phyloP scores from a whole-genome alignment of 768 basidiomycete species.

The Leucosporidium yakuticum region DNA sequence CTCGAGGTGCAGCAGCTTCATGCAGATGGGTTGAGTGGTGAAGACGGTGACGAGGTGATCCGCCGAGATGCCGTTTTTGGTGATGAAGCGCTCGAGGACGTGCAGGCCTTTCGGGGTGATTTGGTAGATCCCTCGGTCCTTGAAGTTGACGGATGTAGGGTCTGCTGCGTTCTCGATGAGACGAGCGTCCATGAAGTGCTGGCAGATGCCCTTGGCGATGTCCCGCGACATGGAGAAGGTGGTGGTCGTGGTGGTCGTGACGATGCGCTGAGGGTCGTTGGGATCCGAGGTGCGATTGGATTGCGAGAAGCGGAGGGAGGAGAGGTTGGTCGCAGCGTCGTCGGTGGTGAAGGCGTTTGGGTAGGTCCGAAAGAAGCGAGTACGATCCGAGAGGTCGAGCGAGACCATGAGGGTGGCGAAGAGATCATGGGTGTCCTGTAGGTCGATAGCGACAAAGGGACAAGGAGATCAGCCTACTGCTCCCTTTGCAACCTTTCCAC shows the following conservation, averaged over 20 bases:
- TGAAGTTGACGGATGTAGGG: slow-evolving; percentile 80
- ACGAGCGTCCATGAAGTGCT: slow-evolving; percentile 99
- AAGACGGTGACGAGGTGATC: slow-evolving; percentile 88
- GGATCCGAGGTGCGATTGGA: slow-evolving; percentile 98
- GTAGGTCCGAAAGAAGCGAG: slow-evolving; percentile 93
- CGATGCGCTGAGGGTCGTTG: slow-evolving; percentile 91
- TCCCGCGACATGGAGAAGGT: slow-evolving; percentile 99
- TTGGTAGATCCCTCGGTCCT: slow-evolving; percentile 92
- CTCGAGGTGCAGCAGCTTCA: slow-evolving; percentile 95
- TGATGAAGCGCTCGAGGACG: slow-evolving; percentile 98
- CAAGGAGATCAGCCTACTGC: background rate
- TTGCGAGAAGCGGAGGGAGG: slow-evolving; percentile 96
- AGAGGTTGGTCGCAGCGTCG: slow-evolving; percentile 86
- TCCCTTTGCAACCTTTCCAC: background rate
- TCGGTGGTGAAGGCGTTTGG: slow-evolving; percentile 90
- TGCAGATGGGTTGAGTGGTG: slow-evolving; percentile 85
- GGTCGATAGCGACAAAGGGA: background rate
- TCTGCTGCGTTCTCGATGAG: slow-evolving; percentile 95
- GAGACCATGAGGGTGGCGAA: slow-evolving; percentile 96
- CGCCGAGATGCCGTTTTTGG: slow-evolving; percentile 95
- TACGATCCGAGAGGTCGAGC: slow-evolving; percentile 76
- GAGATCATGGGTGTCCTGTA: slow-evolving; percentile 91
- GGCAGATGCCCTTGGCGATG: slow-evolving; percentile 99
- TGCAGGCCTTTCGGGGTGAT: slow-evolving; percentile 97
- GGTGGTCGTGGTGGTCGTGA: slow-evolving; percentile 98